Conservation (phyloP, 805 yeast genomes). For the Kregervanrija delftensis region DNA sequence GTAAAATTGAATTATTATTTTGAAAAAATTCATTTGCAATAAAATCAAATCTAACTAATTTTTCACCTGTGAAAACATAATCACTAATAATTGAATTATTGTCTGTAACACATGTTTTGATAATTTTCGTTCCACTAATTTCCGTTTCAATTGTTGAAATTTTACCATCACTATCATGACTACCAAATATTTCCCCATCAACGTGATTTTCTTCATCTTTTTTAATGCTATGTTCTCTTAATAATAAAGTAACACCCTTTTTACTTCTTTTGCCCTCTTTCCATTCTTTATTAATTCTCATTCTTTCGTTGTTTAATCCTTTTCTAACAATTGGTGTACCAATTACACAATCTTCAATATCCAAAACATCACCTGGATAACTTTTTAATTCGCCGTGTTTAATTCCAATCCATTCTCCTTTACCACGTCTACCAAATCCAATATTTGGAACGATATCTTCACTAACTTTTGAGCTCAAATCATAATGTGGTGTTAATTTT, state of each 20-base stretch:
- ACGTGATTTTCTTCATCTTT: conserved; percentile 29
- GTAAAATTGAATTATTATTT: conserved; percentile 87
- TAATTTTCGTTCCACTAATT: conserved; percentile 16
- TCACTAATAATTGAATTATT: conserved; percentile 76
- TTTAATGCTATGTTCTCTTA: conserved; percentile 67
- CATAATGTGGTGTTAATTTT: conserved; percentile 92
- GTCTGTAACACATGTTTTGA: conserved; percentile 73
- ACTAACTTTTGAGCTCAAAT: conserved; percentile 13
- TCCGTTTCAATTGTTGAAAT: conserved; percentile 3
- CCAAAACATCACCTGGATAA: conserved; percentile 65
- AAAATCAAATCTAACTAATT: conserved; percentile 55
- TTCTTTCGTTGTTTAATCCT: conserved; percentile 68
- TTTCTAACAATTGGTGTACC: conserved; percentile 75
- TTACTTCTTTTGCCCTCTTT: conserved; percentile 24
- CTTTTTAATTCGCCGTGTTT: conserved; percentile 16
- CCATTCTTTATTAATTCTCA: conserved; percentile 36
- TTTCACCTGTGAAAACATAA: conserved; percentile 47
- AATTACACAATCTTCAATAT: conserved; percentile 89
- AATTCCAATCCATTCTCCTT: conserved; percentile 45
- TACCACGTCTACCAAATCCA: conserved; percentile 86
- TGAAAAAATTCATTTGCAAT: conserved; percentile 96
- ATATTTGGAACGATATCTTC: conserved; percentile 46
- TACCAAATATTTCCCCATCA: conserved; percentile 29
- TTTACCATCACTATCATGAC: conserved; percentile 16
- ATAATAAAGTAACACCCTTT: conserved; percentile 79